Evolutionary conservation across 768 basidiomycete genomes (phyloP).

Genomic region (Tricholomella constricta): DNA sequence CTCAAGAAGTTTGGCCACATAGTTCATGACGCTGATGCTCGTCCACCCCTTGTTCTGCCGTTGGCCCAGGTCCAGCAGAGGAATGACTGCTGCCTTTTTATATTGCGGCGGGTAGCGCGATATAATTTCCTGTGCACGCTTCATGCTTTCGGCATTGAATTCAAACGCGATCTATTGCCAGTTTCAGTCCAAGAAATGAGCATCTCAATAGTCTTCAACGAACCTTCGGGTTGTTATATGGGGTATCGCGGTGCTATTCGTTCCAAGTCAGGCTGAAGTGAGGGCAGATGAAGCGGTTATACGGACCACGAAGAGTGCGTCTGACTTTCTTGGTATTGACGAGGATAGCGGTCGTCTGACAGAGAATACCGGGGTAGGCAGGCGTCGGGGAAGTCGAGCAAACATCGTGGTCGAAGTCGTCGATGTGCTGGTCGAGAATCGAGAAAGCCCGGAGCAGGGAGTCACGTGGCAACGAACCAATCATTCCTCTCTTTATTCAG

Average conservation of each 20-base stretch:
- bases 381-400: conserved; percentile 33
- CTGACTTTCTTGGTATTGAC: conserved; percentile 58
- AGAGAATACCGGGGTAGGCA: conserved; percentile 24
- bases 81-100: conserved; percentile 98
- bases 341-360: conserved; percentile 42
- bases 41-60: conserved; percentile 99
- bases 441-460: conserved; percentile 22
- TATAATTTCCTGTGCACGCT: conserved; percentile 87
- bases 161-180: conserved; percentile 80
- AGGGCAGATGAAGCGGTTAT: conserved; percentile 3
- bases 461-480: conserved; percentile 23
- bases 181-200: conserved; percentile 1
- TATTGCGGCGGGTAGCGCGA: conserved; percentile 94
- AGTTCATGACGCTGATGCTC: conserved; percentile 98
- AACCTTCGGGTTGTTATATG: conserved; percentile 92
- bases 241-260: conserved; percentile 87
- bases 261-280: conserved; percentile 13
- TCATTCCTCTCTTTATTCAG: conserved; percentile 2
- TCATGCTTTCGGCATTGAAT: conserved; percentile 79
- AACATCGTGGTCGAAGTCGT: conserved; percentile 27
- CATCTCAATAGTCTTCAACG: conserved; percentile 10
- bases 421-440: conserved; percentile 18
- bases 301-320: conserved; percentile 87
- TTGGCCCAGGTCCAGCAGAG: conserved; percentile 93
- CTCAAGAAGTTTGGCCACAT: conserved; percentile 89